These are phyloP conservation scores for Saururus chinensis DNA, from an alignment of 164 flowering plant species.

Conservation along the genomic window DNA sequence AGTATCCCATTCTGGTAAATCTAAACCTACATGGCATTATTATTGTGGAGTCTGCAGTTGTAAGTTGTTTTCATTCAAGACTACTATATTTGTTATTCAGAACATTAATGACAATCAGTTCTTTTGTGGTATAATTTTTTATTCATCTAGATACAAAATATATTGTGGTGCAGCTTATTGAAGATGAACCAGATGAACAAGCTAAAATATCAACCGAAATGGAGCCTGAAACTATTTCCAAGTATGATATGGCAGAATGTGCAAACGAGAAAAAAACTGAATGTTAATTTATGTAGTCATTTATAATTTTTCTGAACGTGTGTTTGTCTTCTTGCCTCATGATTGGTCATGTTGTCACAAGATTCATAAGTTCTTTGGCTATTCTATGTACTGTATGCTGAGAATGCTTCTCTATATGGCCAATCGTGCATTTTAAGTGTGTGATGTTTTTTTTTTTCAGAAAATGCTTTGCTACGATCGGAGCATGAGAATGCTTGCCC, in stretches of 20 bases:
- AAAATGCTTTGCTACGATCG: too few species aligned
- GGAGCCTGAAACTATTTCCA: constrained; percentile 25
- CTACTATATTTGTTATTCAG: neutral
- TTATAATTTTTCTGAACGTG: too few species aligned
- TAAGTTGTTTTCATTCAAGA: constrained; percentile 19
- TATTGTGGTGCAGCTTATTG: constrained; percentile 37
- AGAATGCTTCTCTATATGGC: too few species aligned
- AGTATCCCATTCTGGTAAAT: constrained; percentile 29
- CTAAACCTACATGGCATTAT: constrained; percentile 75
- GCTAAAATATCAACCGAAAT: constrained; percentile 14
- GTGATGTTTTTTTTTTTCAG: too few species aligned
- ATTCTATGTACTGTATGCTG: too few species aligned
- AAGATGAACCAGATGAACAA: constrained; percentile 33
- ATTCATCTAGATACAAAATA: neutral
- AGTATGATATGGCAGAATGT: constrained; percentile 16
- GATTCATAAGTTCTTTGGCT: too few species aligned
- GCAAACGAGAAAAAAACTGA: too few species aligned
- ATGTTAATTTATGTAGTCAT: too few species aligned
- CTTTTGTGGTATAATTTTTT: neutral
- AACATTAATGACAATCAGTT: neutral
- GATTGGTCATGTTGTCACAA: too few species aligned
- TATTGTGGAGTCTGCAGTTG: constrained; percentile 56
- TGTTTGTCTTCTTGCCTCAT: too few species aligned
- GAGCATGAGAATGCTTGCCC: too few species aligned
- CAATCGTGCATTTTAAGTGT: too few species aligned